Evolutionary conservation across 1,284 basidiomycete genomes (phyloP).

Genomic region (Cystobasidium slooffiae): DNA sequence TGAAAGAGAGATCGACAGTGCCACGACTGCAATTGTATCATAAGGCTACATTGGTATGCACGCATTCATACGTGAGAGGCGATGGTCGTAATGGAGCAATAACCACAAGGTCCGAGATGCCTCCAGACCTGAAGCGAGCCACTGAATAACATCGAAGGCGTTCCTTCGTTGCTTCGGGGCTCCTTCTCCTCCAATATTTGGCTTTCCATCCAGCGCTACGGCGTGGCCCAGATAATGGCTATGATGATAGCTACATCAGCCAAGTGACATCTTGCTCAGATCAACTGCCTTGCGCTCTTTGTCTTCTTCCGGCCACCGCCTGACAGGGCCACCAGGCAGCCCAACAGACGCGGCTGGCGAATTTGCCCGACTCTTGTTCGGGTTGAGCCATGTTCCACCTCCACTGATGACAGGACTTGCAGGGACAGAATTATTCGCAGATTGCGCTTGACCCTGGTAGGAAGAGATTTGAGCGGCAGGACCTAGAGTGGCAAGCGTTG

Average conservation of each 20-base stretch:
- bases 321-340: neutral
- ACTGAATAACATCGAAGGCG: neutral
- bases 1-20: no score
- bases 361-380: conserved; percentile 16
- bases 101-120: no score
- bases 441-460: neutral
- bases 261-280: conserved; percentile 40
- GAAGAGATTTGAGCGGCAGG: conserved; percentile 31
- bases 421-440: conserved; percentile 7
- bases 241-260: neutral
- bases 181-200: neutral
- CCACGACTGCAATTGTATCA: no score
- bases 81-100: no score
- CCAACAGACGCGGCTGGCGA: conserved; percentile 19
- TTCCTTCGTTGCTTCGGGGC: neutral
- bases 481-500: conserved; percentile 22
- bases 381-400: conserved; percentile 23
- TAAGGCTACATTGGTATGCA: no score
- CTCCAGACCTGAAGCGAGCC: neutral
- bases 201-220: neutral
- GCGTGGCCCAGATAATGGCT: neutral
- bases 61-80: no score
- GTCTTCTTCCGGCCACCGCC: conserved; percentile 23
- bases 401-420: conserved; percentile 15
- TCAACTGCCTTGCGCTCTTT: conserved; percentile 30